These are phyloP conservation scores for Lipomyces lipofer DNA, from an alignment of 805 yeast genomes.

Conservation along the genomic window DNA sequence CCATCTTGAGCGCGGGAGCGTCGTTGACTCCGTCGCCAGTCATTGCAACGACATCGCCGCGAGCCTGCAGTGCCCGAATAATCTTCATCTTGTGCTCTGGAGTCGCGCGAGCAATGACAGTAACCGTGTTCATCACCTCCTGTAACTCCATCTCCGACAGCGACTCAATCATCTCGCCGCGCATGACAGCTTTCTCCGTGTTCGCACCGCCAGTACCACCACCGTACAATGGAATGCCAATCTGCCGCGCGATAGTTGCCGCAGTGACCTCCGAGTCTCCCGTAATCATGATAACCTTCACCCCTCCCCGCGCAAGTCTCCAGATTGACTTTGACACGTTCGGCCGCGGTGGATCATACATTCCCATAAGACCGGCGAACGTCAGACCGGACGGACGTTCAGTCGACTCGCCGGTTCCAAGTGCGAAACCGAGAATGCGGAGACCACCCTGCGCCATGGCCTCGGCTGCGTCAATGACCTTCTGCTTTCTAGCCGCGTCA, in stretches of 20 bases:
- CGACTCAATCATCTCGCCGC: slow-evolving; percentile 78
- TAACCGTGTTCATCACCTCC: slow-evolving; percentile 71
- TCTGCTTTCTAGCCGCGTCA: slow-evolving; percentile 49
- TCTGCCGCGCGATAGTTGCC: slow-evolving; percentile 75
- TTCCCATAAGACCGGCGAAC: slow-evolving; percentile 86
- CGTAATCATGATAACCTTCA: slow-evolving; percentile 96
- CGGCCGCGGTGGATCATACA: slow-evolving; percentile 98
- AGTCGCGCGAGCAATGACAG: slow-evolving; percentile 92
- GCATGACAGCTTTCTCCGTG: slow-evolving; percentile 62
- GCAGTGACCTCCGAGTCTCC: slow-evolving; percentile 93
- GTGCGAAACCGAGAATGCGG: slow-evolving; percentile 64
- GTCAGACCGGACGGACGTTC: slow-evolving; percentile 60
- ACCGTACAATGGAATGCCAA: slow-evolving; percentile 76
- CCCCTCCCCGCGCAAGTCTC: slow-evolving; percentile 84
- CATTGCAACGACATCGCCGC: slow-evolving; percentile 97
- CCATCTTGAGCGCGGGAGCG: slow-evolving; percentile 96
- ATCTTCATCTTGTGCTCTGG: slow-evolving; percentile 92
- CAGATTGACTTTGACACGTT: slow-evolving; percentile 75
- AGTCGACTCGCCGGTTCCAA: slow-evolving; percentile 43
- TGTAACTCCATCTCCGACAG: slow-evolving; percentile 73
- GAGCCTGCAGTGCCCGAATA: slow-evolving; percentile 87
- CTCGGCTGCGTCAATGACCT: slow-evolving; percentile 65
- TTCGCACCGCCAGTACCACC: too few species aligned
- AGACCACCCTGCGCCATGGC: slow-evolving; percentile 63
- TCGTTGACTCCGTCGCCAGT: slow-evolving; percentile 99